These are phyloP conservation scores for Aegilops sharonensis DNA, from an alignment of 176 grass and related monocot genomes.

Conservation along the genomic window DNA sequence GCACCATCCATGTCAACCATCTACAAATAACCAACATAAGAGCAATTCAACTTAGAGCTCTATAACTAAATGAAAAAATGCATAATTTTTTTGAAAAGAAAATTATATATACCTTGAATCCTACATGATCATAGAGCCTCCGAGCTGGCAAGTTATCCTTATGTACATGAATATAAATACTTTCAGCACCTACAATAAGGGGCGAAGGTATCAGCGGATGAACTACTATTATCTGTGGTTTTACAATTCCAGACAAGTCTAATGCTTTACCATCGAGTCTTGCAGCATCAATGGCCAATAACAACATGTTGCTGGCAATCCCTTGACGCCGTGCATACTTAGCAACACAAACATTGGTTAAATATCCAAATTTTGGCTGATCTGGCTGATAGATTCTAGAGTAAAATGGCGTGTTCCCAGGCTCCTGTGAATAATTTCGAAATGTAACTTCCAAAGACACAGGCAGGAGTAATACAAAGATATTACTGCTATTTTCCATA, in stretches of 20 bases:
- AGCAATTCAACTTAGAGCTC: not conserved
- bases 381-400: constrained; percentile 52
- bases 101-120: constrained; percentile 59
- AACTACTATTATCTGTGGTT: not conserved
- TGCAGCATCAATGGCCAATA: constrained; percentile 64
- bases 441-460: constrained; percentile 10
- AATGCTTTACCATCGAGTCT: constrained; percentile 55
- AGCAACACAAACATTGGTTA: constrained; percentile 74
- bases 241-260: constrained; percentile 7
- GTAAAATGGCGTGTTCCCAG: constrained; percentile 32
- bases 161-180: constrained; percentile 67
- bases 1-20: constrained; percentile 35
- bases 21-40: constrained; percentile 32
- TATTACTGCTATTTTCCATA: constrained; percentile 22
- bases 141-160: constrained; percentile 59
- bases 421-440: constrained; percentile 50
- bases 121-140: constrained; percentile 57
- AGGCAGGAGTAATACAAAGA: constrained; percentile 21
- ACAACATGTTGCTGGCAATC: constrained; percentile 72
- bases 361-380: constrained; percentile 67
- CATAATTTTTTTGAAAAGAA: not conserved
- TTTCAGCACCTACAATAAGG: constrained; percentile 40
- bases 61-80: not conserved
- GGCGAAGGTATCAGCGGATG: constrained; percentile 3
- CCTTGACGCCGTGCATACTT: constrained; percentile 68